These are phyloP conservation scores for Dendrobium officinale DNA, from an alignment of 106 monocot species.

Conservation along the genomic window DNA sequence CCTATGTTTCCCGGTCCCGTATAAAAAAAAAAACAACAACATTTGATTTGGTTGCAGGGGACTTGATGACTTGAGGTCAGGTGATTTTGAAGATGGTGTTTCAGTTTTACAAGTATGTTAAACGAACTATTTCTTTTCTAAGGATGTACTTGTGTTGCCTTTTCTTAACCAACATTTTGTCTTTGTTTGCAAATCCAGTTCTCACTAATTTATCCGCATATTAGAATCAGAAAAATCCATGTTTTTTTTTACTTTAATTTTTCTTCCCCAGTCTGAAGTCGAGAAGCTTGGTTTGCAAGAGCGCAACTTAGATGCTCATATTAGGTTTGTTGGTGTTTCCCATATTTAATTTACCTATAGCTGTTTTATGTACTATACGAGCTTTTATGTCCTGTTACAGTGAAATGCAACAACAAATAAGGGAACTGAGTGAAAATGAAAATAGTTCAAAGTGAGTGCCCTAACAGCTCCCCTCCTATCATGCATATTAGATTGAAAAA, in stretches of 20 bases:
- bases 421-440: conserved; percentile 34
- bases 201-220: not conserved
- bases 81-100: conserved; percentile 22
- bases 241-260: not conserved
- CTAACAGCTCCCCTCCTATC: not conserved
- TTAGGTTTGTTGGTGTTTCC: conserved; percentile 20
- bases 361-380: conserved; percentile 4
- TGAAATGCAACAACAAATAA: conserved; percentile 25
- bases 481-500: not conserved
- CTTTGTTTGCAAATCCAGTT: not conserved
- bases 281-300: conserved; percentile 20
- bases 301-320: conserved; percentile 19
- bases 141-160: not conserved
- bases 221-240: not conserved
- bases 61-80: conserved; percentile 20
- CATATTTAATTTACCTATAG: not conserved
- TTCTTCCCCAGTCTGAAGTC: conserved; percentile 17
- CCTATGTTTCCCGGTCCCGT: not conserved
- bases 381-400: conserved; percentile 15
- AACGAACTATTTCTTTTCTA: not conserved
- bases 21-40: too few relatives aligned
- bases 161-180: not conserved
- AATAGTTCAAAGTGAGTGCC: conserved; percentile 23
- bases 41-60: conserved; percentile 21
- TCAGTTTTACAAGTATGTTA: conserved; percentile 26